These are phyloP conservation scores for Neckera pumila DNA, from an alignment of 225 moss, liverwort and hornwort species.

Conservation along the genomic window DNA sequence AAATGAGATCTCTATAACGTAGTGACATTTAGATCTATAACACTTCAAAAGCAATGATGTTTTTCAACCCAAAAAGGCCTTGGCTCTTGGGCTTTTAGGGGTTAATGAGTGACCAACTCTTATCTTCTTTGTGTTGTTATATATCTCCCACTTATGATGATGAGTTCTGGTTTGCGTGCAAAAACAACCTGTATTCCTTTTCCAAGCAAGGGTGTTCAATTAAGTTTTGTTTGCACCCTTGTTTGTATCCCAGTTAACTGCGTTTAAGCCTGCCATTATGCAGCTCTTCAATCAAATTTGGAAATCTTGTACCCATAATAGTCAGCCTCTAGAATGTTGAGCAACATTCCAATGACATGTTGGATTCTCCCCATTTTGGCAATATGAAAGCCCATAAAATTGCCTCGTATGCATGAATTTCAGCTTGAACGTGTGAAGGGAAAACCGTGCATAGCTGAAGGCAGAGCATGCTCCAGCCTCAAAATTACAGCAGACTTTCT, in stretches of 20 bases:
- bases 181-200: not conserved
- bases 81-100: too few species aligned
- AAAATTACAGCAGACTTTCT: not conserved
- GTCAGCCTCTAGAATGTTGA: not conserved
- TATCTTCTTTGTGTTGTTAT: not conserved
- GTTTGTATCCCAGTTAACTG: not conserved
- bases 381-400: not conserved
- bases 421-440: not conserved
- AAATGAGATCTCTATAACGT: too few species aligned
- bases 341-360: not conserved
- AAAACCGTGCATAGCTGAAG: not conserved
- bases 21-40: too few species aligned
- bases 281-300: not conserved
- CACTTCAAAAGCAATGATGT: too few species aligned
- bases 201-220: too few species aligned
- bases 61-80: too few species aligned
- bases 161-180: not conserved
- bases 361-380: not conserved
- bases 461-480: not conserved
- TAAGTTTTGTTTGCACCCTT: not conserved
- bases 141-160: not conserved
- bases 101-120: not conserved
- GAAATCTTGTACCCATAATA: not conserved
- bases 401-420: not conserved
- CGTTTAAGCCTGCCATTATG: not conserved